A percentile compares a stretch with the other conserved stretches of the same genome.
Conservation (phyloP, 176 grass and related monocot genomes). For the Avena sativa region DNA sequence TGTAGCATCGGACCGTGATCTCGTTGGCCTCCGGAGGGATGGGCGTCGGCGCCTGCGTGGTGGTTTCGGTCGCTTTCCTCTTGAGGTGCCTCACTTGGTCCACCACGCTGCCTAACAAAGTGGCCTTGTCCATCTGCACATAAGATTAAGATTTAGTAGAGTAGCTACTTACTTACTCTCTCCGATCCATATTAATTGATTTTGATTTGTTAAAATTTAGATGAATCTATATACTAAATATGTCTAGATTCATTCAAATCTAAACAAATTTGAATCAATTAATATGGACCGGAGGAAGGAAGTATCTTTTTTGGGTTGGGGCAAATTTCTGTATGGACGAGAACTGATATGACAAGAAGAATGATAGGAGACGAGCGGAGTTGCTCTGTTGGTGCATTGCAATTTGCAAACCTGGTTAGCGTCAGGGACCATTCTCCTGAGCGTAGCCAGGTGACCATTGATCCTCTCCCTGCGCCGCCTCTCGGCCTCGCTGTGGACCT, state of each 20-base stretch:
- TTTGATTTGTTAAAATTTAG: no score
- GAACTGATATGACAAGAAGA: constrained; percentile 25
- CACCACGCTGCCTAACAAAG: constrained; percentile 44
- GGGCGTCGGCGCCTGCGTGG: background rate
- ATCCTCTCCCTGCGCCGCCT: constrained; percentile 83
- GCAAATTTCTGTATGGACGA: background rate
- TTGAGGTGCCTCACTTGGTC: constrained; percentile 48
- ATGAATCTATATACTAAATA: no score
- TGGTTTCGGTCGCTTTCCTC: constrained; percentile 30
- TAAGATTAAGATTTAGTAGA: background rate
- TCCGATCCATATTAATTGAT: no score
- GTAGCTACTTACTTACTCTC: no score
- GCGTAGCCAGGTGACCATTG: constrained; percentile 67
- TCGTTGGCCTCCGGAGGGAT: constrained; percentile 44
- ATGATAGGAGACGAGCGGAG: background rate
- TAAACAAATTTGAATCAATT: no score
- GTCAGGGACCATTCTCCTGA: constrained; percentile 77
- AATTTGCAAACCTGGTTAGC: constrained; percentile 63
- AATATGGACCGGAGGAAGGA: no score
- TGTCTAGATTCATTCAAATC: no score
- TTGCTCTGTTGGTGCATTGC: background rate
- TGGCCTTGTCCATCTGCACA: constrained; percentile 64
- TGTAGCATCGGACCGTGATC: constrained; percentile 30
- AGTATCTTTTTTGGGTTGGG: no score
- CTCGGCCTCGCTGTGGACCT: constrained; percentile 81